Conservation (phyloP, 1,139 yeast species). For the Suhomyces kunorum region DNA sequence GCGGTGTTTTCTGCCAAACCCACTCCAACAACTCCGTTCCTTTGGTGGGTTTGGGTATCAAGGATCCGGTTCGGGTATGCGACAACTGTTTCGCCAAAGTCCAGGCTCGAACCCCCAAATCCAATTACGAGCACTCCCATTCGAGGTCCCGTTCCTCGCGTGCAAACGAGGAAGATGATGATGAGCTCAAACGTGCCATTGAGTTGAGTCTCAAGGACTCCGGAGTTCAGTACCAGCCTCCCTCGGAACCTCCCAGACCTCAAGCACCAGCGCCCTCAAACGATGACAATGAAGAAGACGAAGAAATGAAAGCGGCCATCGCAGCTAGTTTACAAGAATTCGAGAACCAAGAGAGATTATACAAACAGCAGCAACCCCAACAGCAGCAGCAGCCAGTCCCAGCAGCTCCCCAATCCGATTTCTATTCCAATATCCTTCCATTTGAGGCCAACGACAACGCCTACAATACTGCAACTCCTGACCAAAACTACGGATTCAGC, state of each 20-base stretch:
- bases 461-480: neutral
- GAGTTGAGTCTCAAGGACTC: slow-evolving; percentile 72
- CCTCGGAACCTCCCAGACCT: slow-evolving; percentile 15
- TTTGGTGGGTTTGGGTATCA: slow-evolving; percentile 82
- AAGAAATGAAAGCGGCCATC: slow-evolving; percentile 89
- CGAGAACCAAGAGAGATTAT: slow-evolving; percentile 41
- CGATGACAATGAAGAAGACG: slow-evolving; percentile 77
- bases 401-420: slow-evolving; percentile 27
- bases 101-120: slow-evolving; percentile 26
- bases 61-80: slow-evolving; percentile 89
- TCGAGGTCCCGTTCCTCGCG: slow-evolving; percentile 1
- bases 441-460: slow-evolving; percentile 10
- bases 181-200: slow-evolving; percentile 74
- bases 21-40: slow-evolving; percentile 74
- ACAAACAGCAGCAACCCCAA: slow-evolving; percentile 15
- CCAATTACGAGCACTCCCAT: slow-evolving; percentile 1
- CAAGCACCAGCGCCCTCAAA: slow-evolving; percentile 11
- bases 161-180: slow-evolving; percentile 58
- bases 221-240: slow-evolving; percentile 24
- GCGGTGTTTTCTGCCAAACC: slow-evolving; percentile 86
- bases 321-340: slow-evolving; percentile 87
- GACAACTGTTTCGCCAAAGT: slow-evolving; percentile 78
- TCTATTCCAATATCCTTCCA: slow-evolving; percentile 32
- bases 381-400: slow-evolving; percentile 16
- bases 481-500: slow-evolving; percentile 4